These are phyloP conservation scores for Suillus ampliporus DNA, from an alignment of 768 basidiomycete genomes.

Conservation along the genomic window DNA sequence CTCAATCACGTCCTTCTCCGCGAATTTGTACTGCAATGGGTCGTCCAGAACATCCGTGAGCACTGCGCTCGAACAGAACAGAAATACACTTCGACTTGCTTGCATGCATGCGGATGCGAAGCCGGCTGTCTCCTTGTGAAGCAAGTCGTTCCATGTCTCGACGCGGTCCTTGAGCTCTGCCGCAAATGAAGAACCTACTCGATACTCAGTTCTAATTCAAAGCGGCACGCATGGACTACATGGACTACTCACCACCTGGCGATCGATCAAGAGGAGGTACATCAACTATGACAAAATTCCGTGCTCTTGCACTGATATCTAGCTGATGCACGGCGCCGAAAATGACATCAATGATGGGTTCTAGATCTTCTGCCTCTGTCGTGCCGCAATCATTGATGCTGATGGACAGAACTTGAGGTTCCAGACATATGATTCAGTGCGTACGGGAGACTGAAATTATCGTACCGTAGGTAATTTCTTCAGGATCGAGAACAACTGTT, in stretches of 20 bases:
- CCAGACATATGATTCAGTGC: neutral
- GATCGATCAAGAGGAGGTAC: constrained; percentile 45
- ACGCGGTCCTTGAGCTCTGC: constrained; percentile 4
- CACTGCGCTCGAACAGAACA: constrained; percentile 39
- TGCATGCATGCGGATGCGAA: constrained; percentile 29
- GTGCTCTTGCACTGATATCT: constrained; percentile 37
- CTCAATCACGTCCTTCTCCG: constrained; percentile 30
- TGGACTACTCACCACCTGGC: constrained; percentile 37
- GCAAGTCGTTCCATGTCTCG: constrained; percentile 38
- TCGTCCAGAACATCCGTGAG: constrained; percentile 43
- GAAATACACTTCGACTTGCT: constrained; percentile 29
- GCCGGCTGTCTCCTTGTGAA: constrained; percentile 25
- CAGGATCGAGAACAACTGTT: neutral
- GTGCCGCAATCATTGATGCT: constrained; percentile 49
- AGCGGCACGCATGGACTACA: neutral
- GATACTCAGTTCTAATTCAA: neutral
- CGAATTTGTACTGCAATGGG: constrained; percentile 37
- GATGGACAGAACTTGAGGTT: constrained; percentile 35
- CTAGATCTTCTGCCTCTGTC: constrained; percentile 33
- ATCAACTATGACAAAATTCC: constrained; percentile 45
- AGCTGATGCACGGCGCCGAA: constrained; percentile 33
- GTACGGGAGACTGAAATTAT: too few relatives aligned
- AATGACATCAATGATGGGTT: constrained; percentile 33
- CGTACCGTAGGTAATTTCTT: neutral
- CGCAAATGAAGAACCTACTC: neutral